phyloP scores from a whole-genome alignment of 2,329 filamentous ascomycete species.

The Eutypella sp. region DNA sequence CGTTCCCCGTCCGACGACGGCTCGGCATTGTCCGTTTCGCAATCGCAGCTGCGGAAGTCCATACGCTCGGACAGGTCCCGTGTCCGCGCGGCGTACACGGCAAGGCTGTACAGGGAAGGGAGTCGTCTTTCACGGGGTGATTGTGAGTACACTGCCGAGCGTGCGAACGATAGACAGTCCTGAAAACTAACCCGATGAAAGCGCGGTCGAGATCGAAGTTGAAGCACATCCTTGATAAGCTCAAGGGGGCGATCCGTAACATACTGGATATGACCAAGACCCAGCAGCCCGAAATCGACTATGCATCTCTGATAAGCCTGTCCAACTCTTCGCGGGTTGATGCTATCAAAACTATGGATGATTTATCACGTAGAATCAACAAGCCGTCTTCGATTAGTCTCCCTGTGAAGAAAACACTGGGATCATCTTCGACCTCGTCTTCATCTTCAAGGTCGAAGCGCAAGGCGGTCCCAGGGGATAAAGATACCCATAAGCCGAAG shows the following conservation, averaged over 20 bases:
- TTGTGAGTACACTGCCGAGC: conserved; percentile 29
- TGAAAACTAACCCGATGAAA: conserved; percentile 13
- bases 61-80: conserved; percentile 35
- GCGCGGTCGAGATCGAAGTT: conserved; percentile 35
- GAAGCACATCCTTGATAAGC: conserved; percentile 35
- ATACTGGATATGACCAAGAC: conserved; percentile 32
- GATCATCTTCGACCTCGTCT: not conserved
- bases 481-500: not conserved
- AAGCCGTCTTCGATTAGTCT: conserved; percentile 2
- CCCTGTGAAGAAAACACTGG: conserved; percentile 1
- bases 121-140: conserved; percentile 42
- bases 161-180: not conserved
- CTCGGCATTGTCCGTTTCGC: conserved; percentile 14
- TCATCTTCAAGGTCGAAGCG: not conserved
- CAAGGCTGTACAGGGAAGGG: conserved; percentile 35
- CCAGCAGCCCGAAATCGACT: conserved; percentile 35
- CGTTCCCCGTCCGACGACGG: conserved; percentile 7
- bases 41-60: conserved; percentile 29
- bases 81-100: conserved; percentile 39
- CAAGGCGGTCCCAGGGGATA: not conserved
- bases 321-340: conserved; percentile 44
- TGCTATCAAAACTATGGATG: conserved; percentile 44
- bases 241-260: conserved; percentile 37
- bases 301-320: conserved; percentile 40
- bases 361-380: conserved; percentile 34